Evolutionary conservation across 352 stramenopile species (phyloP), one percentile per base, ranked within the genome.

Genomic region (Pythium dissotocum): DNA sequence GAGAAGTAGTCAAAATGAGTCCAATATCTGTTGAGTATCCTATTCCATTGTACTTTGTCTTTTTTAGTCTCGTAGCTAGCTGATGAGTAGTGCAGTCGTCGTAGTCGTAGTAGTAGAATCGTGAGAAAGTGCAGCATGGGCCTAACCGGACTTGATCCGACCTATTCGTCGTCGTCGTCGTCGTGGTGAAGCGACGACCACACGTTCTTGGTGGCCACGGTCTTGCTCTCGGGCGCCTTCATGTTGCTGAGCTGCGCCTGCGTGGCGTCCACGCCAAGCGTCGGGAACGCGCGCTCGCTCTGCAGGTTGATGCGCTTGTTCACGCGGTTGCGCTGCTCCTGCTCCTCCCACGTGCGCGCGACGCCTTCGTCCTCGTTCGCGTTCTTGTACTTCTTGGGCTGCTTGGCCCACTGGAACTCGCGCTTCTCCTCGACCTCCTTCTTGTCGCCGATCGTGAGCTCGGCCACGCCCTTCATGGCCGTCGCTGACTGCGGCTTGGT

Each of bases 321-420:
- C 48, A 79, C 68, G 58, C 85, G 85, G 61, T 88, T 89, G 67
- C 84, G 85, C 70, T 89, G 61, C 64, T 94, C 80, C 64, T 91
- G 82, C 62, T 94, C 85, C 40, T 78, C 85, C 83, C 85, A 91
- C 63, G 84, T 81, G 35, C 72, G 75, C 16, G 83, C 79, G 30
- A 91, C 85, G 12, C 62, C 61, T 61, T 90, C 85, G 71, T 86
- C 33, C 30, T 84, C 80, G 42, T 71, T 63, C 52, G 65, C 6
- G 42, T 88, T 83, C 69, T 91, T 94, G 77, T 91, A 92, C 73
- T 94, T 94, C 63, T 94, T 94, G 28, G 82, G 85, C 75, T 94
- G 83, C 72, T 94, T 94, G 52, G 85, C 80, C 83, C 85, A 94
- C 65, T 91, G 83, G 69, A 91, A 93, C 40, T 71, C 63, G 32